Base-by-base conservation (phyloP, 345 rosid genomes). In the Laguncularia racemosa region DNA sequence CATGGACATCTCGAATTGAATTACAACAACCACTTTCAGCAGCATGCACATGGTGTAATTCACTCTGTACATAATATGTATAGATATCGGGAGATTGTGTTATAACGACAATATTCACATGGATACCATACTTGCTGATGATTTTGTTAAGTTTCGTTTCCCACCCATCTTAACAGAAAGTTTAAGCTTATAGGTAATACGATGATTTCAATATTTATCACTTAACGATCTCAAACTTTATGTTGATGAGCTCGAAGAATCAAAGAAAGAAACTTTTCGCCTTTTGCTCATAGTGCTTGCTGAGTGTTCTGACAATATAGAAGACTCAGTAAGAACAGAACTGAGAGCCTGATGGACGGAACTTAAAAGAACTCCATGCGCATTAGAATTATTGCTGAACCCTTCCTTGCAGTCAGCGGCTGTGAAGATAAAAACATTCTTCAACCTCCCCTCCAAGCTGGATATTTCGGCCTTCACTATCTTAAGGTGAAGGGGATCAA, bases 401-500 rank as follows among this genome's bases (percentile, higher is more conserved):
- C 58, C 45, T 50, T 61, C 67, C 26, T 58, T 60, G 70, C 66
- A 43, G 58, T 69, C 56, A 14, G 11, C 1, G 40, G 40, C 11
- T 6, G 73, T 70, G 28, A 83, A 65, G 46, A 79, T 50, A 48
- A 86, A 71, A 33, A 65, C 77, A 18, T 59, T 66, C 76, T 66
- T 86, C 76, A 81, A 18, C 64, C 89, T 69, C 33, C 63, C 69
- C 49, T 70, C 79, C 50, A 86, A 54, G 15, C 81, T 86, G 16
- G 87, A 82, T 57, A 83, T 71, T 63, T 86, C 85, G 0, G 71
- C 76, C 48, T 57, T 76, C 20, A 58, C 56, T 17, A 83, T 60
- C 59, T 68, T 74, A n/a, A 84, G 48, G 14, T 64, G 74, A 48
- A 86, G 85, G 4, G 70, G 44, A 60, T 66, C 67, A 1, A 86